Evolutionary conservation across 2,329 filamentous ascomycete genomes (phyloP), one percentile per base, ranked within the genome.

Genomic region (Shiraia sp.): DNA sequence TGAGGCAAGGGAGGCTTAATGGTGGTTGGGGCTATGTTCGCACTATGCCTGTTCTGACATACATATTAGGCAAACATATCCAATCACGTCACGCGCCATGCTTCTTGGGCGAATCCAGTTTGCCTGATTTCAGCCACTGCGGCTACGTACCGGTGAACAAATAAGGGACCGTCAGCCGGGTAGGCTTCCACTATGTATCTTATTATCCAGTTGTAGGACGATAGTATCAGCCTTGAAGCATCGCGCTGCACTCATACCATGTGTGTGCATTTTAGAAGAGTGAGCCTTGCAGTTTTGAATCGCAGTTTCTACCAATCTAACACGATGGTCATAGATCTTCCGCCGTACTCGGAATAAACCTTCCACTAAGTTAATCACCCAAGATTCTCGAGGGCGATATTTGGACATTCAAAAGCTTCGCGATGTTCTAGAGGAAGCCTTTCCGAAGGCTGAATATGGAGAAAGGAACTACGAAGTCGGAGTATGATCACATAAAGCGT

Each of bases 11-110:
- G 19, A 14, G 12, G 19, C 22, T 9, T 25, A 29, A 10, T 36
- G 24, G 33, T 19, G 33, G 8, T 13, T 27, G 33, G 4, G n/a
- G n/a, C n/a, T n/a, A n/a, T n/a, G n/a, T n/a, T n/a, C n/a, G n/a
- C 14, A 10, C 33, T 16, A 16, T 15, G 19, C 33, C 24, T 4
- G 10, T 16, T 27, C 7, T 12, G 24, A 25, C 5, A n/a, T 12
- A 4, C 10, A 25, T 27, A n/a, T n/a, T 14, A 25, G 19, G 13
- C 33, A 16, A 16, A 12, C 23, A 23, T 16, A 25, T 6, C 33
- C 33, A 36, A 36, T 36, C 33, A 25, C 23, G 17, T 26, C n/a
- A 8, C 32, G 32, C 23, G n/a, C n/a, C 32, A n/a, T 16, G 29
- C 13, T 14, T 15, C 10, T 13, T 6, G n/a, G 10, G 14, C 10